These are phyloP conservation scores for Fusarium mangiferae DNA, from an alignment of 2,329 filamentous ascomycete species.

Conservation along the genomic window DNA sequence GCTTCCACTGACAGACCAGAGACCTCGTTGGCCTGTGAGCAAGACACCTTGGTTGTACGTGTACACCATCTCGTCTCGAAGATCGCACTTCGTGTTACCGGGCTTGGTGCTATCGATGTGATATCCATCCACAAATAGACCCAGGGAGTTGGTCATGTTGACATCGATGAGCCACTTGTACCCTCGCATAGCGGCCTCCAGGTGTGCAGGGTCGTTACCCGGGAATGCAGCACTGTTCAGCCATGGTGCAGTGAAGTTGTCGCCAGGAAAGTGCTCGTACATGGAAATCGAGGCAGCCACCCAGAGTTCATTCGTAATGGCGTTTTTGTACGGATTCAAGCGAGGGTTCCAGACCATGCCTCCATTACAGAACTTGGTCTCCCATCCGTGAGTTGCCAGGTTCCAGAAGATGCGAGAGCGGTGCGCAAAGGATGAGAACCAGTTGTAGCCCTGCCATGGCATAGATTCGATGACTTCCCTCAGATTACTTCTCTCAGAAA, in stretches of 20 bases:
- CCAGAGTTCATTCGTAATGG: constrained; percentile 93
- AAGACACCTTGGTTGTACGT: constrained; percentile 97
- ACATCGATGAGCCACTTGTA: constrained; percentile 83
- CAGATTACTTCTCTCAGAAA: constrained; percentile 37
- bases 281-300: constrained; percentile 86
- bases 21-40: constrained; percentile 80
- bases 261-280: constrained; percentile 90
- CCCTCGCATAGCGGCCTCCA: constrained; percentile 78
- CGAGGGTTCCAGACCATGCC: constrained; percentile 93
- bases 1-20: constrained; percentile 84
- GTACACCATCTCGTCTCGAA: constrained; percentile 88
- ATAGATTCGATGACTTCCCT: constrained; percentile 52
- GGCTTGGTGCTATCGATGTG: constrained; percentile 74
- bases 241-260: constrained; percentile 78
- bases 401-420: constrained; percentile 88
- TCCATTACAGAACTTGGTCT: constrained; percentile 80
- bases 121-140: constrained; percentile 87
- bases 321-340: constrained; percentile 89
- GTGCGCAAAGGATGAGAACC: constrained; percentile 81
- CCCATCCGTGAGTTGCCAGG: constrained; percentile 82
- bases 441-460: constrained; percentile 81
- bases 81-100: constrained; percentile 79
- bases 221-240: constrained; percentile 41
- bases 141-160: constrained; percentile 81
- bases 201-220: constrained; percentile 68